phyloP scores from a whole-genome alignment of 352 stramenopile genomes.

The Phytophthora sp. region DNA sequence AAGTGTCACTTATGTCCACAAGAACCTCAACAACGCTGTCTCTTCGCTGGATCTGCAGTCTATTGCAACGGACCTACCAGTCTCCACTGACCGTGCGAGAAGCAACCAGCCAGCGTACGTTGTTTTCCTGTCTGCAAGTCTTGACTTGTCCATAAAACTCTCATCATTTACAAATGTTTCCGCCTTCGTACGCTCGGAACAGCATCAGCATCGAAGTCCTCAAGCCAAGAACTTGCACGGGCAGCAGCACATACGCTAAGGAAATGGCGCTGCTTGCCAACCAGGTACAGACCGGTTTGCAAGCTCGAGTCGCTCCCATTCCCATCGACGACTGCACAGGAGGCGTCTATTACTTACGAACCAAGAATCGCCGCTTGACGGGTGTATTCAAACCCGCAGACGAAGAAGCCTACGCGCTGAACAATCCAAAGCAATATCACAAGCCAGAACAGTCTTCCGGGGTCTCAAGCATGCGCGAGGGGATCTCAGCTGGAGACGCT shows the following conservation, averaged over 20 bases:
- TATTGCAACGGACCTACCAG: conserved; percentile 6
- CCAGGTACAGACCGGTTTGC: conserved; percentile 45
- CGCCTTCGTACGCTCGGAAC: neutral
- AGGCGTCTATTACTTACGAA: conserved; percentile 68
- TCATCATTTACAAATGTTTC: conserved; percentile 20
- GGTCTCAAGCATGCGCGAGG: conserved; percentile 43
- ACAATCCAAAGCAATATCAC: conserved; percentile 62
- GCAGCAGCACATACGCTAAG: conserved; percentile 23
- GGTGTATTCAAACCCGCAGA: conserved; percentile 73
- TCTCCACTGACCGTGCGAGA: conserved; percentile 7
- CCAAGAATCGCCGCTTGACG: conserved; percentile 45
- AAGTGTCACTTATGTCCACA: neutral
- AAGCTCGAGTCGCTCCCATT: conserved; percentile 41
- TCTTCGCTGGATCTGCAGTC: conserved; percentile 12
- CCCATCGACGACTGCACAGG: conserved; percentile 68
- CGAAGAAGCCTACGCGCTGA: conserved; percentile 66
- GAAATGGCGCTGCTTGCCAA: conserved; percentile 31
- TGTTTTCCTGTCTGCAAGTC: neutral
- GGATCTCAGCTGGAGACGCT: conserved; percentile 52
- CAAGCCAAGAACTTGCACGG: conserved; percentile 26
- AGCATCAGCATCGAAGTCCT: conserved; percentile 33
- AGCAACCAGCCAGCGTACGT: conserved; percentile 26
- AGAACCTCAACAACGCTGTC: conserved; percentile 5
- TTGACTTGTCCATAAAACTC: neutral
- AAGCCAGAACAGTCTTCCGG: conserved; percentile 13